Evolutionary conservation across 345 rosid species (phyloP), one percentile per base, ranked within the genome.

Genomic region (Murraya koenigii): DNA sequence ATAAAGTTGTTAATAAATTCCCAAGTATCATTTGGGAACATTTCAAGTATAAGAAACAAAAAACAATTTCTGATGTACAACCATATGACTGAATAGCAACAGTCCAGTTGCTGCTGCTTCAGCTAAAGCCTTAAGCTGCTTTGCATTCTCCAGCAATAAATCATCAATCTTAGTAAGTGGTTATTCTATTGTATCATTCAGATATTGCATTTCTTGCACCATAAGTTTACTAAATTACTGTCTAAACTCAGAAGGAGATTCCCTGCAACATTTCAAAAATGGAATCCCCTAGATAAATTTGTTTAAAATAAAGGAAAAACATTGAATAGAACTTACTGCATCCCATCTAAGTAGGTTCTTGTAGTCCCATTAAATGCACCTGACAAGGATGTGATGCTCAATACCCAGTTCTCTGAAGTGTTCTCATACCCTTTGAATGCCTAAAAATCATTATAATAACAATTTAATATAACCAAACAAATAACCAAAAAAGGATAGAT

Each of bases 291-390:
- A 19, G 5, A 64, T 33, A 19, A 33, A 19, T 7, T 65, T 33
- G 23, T 35, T 62, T 35, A 75, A 74, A 32, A 72, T 39, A 39
- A 65, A 44, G 11, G 54, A 69, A 62, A 62, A 15, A 74, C 64
- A 61, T 62, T 23, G 23, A 78, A 72, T 68, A 72, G 69, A 76
- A 90, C 97, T 84, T 79, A 94, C 99, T 82, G 90, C 82, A 97
- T 93, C 67, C 99, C 99, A 82, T 97, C 99, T 6, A 97, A 81
- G 76, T 94, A 97, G 6, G 96, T 82, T 82, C 98, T 88, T 22
- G 98, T 97, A 66, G 96, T 91, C 66, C 99, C 99, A 79, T 97
- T 97, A 87, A 97, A 90, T 0, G 99, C 99, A 23, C 97, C 99
- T 6, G 98, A 97, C 69, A 97, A 82, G 13, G 99, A 86, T 20